phyloP scores from a whole-genome alignment of 2,329 filamentous ascomycete species.

The Epichloe sibirici region DNA sequence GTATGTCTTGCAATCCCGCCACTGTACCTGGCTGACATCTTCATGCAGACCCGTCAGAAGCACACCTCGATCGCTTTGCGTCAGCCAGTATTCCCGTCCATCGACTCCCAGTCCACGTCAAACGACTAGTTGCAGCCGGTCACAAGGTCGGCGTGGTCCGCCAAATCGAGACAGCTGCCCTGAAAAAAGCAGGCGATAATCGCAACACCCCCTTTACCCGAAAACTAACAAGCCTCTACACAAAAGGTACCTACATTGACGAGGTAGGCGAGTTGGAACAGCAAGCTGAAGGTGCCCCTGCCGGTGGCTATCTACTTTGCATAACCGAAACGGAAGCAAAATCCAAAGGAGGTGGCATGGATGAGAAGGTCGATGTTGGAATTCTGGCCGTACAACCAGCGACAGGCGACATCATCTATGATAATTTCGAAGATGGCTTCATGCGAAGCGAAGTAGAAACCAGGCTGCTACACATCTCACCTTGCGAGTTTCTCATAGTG shows the following conservation, averaged over 20 bases:
- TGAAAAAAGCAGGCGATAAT: conserved; percentile 93
- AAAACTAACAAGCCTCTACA: conserved; percentile 92
- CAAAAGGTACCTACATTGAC: conserved; percentile 94
- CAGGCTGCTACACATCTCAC: conserved; percentile 84
- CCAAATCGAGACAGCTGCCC: conserved; percentile 85
- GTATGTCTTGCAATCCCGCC: conserved; percentile 26
- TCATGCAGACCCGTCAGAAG: conserved; percentile 63
- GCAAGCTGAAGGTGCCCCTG: conserved; percentile 31
- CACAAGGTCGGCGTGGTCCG: conserved; percentile 94
- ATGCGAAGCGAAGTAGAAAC: conserved; percentile 97
- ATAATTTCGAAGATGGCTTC: conserved; percentile 92
- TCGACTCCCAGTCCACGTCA: conserved; percentile 83
- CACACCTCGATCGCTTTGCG: conserved; percentile 82
- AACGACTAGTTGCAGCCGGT: conserved; percentile 80
- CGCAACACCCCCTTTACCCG: conserved; percentile 83
- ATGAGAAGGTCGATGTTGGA: conserved; percentile 87
- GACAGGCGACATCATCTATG: conserved; percentile 91
- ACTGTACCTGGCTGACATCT: conserved; percentile 5
- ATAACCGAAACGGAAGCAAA: conserved; percentile 79
- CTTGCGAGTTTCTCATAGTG: conserved; percentile 88
- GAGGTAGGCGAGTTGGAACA: conserved; percentile 71
- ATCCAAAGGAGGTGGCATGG: conserved; percentile 52
- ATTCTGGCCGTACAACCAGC: conserved; percentile 90
- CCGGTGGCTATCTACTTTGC: conserved; percentile 83
- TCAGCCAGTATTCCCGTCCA: conserved; percentile 93